Conservation (phyloP, 2,329 filamentous ascomycete species). For the Colletotrichum liaoningense region DNA sequence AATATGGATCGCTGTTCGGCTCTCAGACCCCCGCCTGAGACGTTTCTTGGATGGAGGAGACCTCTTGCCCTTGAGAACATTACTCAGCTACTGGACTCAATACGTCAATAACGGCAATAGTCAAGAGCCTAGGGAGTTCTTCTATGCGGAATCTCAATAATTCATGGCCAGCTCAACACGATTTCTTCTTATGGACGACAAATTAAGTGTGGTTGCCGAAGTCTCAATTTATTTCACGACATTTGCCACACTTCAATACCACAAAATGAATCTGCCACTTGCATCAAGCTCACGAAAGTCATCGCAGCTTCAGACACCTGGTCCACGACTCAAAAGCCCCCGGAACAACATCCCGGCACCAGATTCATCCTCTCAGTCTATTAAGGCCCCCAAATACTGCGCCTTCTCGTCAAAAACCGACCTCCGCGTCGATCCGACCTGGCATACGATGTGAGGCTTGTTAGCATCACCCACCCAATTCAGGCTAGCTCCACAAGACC, state of each 20-base stretch:
- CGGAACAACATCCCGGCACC: background rate
- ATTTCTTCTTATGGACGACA: background rate
- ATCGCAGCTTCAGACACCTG: background rate
- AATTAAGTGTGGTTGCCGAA: background rate
- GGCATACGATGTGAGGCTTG: background rate
- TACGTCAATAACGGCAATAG: background rate
- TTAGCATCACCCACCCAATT: background rate
- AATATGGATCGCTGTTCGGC: background rate
- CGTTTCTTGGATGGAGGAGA: background rate
- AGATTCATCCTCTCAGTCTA: accelerated
- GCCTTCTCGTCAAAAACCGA: background rate
- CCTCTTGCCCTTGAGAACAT: background rate
- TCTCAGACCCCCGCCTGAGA: background rate
- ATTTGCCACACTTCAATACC: background rate
- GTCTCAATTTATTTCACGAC: background rate
- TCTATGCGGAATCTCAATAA: background rate
- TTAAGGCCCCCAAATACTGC: background rate
- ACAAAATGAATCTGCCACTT: background rate
- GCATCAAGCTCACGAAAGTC: background rate
- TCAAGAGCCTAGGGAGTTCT: background rate
- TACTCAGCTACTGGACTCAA: background rate
- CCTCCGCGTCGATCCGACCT: background rate
- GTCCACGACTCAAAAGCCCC: background rate
- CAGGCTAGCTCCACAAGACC: background rate
- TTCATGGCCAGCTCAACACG: background rate